Evolutionary conservation across 805 yeast genomes (phyloP).

Genomic region (Pichia manshurica): DNA sequence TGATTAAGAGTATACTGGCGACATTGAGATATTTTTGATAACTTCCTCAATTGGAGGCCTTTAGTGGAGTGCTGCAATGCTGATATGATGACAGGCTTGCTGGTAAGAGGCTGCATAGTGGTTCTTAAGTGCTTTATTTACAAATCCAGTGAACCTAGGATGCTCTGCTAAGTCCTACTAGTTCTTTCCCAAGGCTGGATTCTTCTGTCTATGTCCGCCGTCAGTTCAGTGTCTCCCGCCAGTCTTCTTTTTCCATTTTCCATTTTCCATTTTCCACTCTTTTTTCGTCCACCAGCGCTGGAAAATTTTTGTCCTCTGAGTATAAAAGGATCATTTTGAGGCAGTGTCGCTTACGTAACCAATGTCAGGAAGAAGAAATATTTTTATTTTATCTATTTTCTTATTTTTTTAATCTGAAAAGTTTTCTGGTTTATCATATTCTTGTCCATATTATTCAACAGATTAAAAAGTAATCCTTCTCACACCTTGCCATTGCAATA

Average conservation of each 20-base stretch:
- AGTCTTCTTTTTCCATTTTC: not conserved
- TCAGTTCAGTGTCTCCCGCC: too few relatives aligned
- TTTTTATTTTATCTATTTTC: too few relatives aligned
- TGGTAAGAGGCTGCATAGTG: not conserved
- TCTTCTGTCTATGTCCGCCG: too few relatives aligned
- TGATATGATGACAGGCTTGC: not conserved
- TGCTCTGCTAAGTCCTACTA: too few relatives aligned
- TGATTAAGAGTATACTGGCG: not conserved
- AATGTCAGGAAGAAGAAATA: not conserved
- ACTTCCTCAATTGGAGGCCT: not conserved
- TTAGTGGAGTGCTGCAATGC: not conserved
- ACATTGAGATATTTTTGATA: constrained; percentile 6
- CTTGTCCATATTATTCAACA: too few relatives aligned
- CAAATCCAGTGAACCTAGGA: too few relatives aligned
- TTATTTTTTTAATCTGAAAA: too few relatives aligned
- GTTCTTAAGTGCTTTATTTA: not conserved
- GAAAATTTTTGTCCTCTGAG: not conserved
- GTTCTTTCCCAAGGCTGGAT: too few relatives aligned
- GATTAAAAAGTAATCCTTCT: too few relatives aligned
- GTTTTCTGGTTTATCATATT: too few relatives aligned
- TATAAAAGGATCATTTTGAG: not conserved
- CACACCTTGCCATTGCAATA: too few relatives aligned
- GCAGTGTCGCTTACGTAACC: not conserved
- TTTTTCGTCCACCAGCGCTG: not conserved
- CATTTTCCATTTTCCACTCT: not conserved